Evolutionary conservation across 768 basidiomycete genomes (phyloP), one percentile per base, ranked within the genome.

Genomic region (Clathrus columnatus): DNA sequence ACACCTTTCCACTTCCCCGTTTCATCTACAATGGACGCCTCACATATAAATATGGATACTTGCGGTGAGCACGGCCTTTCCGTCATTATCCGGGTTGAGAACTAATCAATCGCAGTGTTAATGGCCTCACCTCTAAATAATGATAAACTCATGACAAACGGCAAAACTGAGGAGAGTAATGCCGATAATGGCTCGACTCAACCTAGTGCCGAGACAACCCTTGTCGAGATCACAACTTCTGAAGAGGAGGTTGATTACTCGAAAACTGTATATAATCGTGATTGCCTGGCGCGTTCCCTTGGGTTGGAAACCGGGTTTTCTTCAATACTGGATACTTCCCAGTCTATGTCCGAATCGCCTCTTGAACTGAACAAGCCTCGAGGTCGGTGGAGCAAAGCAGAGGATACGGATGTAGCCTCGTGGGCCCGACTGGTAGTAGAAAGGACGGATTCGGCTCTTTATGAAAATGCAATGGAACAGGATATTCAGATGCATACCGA

Each of bases 401-500:
- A 52, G 8, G 51, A 52, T 4, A 20, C 3, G 23, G 50, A 51
- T 26, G 43, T 10, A 6, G 42, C 28, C 5, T 43, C 51, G 10
- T 52, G 51, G 51, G 10, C 32, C 14, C 36, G 51, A n/a, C 51
- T 52, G 24, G 51, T 52, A 32, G 32, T 52, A 11, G 51, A 52
- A 44, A 36, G 42, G n/a, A 24, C 36, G 18, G 51, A 52, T 7
- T 43, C 51, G 10, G 7, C 51, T 18, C 24, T 51, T 26, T 51
- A 32, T 36, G 50, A 51, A 23, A 41, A 20, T 21, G 50, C 18
- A 18, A 20, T n/a, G 10, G 45, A 10, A n/a, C n/a, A 6, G 24
- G 18, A 20, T 24, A 10, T 24, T 46, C 45, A 20, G 10, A 24
- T 20, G 45, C 45, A 20, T 10, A 20, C 18, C 7, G 45, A 46